Percentiles rank a stretch among this genome's conserved stretches.
These are phyloP conservation scores for Pedinophyceae sp. DNA, from an alignment of 139 green algal genomes.

Conservation along the genomic window DNA sequence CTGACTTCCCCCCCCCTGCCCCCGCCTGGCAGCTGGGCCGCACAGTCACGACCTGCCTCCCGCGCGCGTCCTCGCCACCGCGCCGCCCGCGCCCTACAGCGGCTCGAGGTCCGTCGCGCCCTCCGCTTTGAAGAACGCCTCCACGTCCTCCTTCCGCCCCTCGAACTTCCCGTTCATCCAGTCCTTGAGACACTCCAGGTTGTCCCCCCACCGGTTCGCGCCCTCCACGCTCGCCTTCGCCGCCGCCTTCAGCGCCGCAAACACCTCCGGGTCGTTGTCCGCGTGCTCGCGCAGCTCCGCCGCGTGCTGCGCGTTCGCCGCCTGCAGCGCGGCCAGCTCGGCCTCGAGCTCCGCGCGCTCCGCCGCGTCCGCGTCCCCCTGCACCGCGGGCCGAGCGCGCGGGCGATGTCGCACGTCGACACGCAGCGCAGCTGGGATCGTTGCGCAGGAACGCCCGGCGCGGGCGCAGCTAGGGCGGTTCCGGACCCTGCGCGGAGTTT, in stretches of 20 bases:
- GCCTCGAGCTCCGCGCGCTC: neutral
- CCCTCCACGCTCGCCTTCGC: neutral
- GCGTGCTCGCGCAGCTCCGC: too few species aligned
- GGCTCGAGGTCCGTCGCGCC: neutral
- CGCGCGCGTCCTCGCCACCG: too few species aligned
- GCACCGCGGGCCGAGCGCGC: too few species aligned
- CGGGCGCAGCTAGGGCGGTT: neutral
- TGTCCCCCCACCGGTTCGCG: slow-evolving; percentile 3
- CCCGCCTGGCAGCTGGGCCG: too few species aligned
- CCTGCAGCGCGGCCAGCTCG: neutral
- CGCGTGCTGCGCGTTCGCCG: too few species aligned
- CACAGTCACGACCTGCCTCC: too few species aligned
- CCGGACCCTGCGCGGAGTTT: neutral
- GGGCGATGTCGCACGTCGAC: too few species aligned
- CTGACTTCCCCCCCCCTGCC: too few species aligned
- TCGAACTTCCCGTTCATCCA: slow-evolving; percentile 13
- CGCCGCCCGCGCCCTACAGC: too few species aligned
- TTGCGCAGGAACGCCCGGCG: neutral
- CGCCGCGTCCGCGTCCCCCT: neutral
- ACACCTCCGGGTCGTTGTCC: too few species aligned
- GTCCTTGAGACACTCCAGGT: neutral
- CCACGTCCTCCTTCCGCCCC: slow-evolving; percentile 5
- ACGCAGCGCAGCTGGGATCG: too few species aligned
- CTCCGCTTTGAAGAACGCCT: slow-evolving; percentile 3
- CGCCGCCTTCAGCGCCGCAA: neutral